Base-by-base conservation (phyloP, 2,329 filamentous ascomycete species). In the Aaosphaeria pasadenensis region DNA sequence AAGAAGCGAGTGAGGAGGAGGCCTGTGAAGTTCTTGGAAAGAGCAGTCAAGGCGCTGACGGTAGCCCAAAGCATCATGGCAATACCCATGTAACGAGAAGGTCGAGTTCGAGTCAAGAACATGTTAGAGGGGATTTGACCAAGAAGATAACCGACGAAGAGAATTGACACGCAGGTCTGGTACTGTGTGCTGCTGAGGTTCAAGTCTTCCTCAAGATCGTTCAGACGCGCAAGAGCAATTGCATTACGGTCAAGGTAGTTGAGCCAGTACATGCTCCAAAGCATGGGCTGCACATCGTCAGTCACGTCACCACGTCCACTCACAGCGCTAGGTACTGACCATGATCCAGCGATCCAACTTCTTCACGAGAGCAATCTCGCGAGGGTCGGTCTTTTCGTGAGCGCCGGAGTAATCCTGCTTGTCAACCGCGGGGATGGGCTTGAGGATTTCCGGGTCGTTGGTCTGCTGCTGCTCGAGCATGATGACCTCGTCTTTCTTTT, bases 61-160 rank as follows among this genome's bases (percentile, higher is more conserved):
- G 75, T 40, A 0, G 72, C 74, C 74, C 70, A 74, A 4, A 68
- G 53, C 47, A 66, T 66, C 69, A 73, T 74, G 51, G 53, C 57
- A 31, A 42, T 48, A 29, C 53, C 55, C 57, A 64, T 61, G 48
- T 59, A 64, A 9, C 62, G 52, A 46, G 43, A 46, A 2, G 80
- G 80, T 4, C 74, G 70, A 17, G 81, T 63, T 2, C 75, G 67
- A 0, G 79, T 82, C 5, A 84, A 64, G 1, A 80, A 55, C 45
- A 84, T 67, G 50, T 84, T 85, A 0, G 79, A 82, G 0, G 81
- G 81, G 0, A 84, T 64, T 56, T 85, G 80, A 74, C 83, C 82
- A 5, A 83, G 62, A 0, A 84, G 62, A 53, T 84, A 84, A 1
- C 80, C 53, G 33, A 72, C 70, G 58, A 86, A 87, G 62, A 85